Base-by-base conservation (phyloP, 106 monocot genomes). In the Platanthera zijinensis region DNA sequence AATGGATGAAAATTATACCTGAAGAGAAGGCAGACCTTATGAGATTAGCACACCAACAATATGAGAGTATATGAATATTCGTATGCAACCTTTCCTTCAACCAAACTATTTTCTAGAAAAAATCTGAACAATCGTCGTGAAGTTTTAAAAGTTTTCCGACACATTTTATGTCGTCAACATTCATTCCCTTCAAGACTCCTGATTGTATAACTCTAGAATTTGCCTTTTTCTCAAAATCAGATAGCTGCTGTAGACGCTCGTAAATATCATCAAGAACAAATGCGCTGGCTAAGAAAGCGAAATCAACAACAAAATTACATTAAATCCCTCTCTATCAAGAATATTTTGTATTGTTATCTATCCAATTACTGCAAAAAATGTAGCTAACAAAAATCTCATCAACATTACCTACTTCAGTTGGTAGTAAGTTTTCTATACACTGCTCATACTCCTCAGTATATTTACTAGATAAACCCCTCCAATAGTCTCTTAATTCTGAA, bases 31-130 rank as follows among this genome's bases (percentile, higher is more conserved):
- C 84, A 14, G 96, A 87, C 74, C 93, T 86, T 67, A 97, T 91
- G 77, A 97, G 96, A 75, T 97, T 93, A 13, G 86, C 93, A 86
- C 96, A 93, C 96, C 96, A 97, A 54, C 96, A 97, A 78, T 89
- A 93, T 45, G 96, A 97, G 72, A 97, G 84, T 57, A 93, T 28
- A 86, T 93, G 91, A 57, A 89, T 22, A 82, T 91, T 87, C 12
- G 79, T 75, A 53, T 84, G 77, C 52, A 89, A 52, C 28, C 79
- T 73, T 76, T 86, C 79, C 76, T 87, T 92, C 63, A 69, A 81
- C 67, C 80, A 72, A 52, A 78, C 76, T 69, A 91, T 51, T 75
- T 91, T 93, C 63, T 79, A 86, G 56, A 94, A 89, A 79, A 97
- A 94, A 12, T 72, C 84, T 80, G 46, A 46, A 78, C 96, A 97